Percentiles rank a stretch among this genome's conserved stretches.
Evolutionary conservation across 805 yeast species (phyloP).

Genomic region (Ogataea parapolymorpha): DNA sequence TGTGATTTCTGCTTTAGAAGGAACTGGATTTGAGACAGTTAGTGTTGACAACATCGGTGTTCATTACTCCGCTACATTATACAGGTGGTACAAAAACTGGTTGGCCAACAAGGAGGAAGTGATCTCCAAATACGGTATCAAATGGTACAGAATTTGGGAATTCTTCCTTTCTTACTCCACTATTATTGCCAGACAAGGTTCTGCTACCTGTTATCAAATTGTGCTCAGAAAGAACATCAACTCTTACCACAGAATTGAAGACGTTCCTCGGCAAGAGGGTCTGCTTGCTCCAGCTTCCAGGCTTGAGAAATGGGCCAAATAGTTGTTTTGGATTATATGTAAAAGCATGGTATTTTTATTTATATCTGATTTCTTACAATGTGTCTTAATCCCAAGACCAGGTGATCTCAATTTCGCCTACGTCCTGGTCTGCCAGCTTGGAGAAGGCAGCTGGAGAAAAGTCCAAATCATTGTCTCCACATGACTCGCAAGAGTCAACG

Average conservation of each 20-base stretch:
- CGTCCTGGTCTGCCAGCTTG: constrained; percentile 41
- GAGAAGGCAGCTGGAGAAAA: constrained; percentile 53
- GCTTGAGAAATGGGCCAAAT: constrained; percentile 57
- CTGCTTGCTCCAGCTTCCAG: constrained; percentile 54
- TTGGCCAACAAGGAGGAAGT: constrained; percentile 73
- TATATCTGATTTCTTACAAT: neutral
- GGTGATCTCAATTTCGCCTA: constrained; percentile 45
- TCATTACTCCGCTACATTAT: constrained; percentile 84
- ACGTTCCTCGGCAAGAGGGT: constrained; percentile 76
- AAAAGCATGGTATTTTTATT: neutral
- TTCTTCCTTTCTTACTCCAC: constrained; percentile 80
- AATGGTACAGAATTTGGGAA: constrained; percentile 95
- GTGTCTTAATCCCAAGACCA: constrained; percentile 40
- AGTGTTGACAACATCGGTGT: constrained; percentile 87
- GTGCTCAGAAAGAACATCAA: constrained; percentile 87
- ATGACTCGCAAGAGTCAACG: constrained; percentile 52
- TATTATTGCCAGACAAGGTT: constrained; percentile 87
- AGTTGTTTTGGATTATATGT: neutral
- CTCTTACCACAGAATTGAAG: constrained; percentile 77
- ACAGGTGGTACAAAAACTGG: constrained; percentile 97
- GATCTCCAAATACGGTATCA: constrained; percentile 74
- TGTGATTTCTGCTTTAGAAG: constrained; percentile 72
- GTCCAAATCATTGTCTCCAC: constrained; percentile 45
- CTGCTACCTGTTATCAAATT: constrained; percentile 89
- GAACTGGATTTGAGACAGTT: constrained; percentile 81